These are phyloP conservation scores for Phytophthora palmivora DNA, from an alignment of 352 stramenopile species.

Conservation along the genomic window DNA sequence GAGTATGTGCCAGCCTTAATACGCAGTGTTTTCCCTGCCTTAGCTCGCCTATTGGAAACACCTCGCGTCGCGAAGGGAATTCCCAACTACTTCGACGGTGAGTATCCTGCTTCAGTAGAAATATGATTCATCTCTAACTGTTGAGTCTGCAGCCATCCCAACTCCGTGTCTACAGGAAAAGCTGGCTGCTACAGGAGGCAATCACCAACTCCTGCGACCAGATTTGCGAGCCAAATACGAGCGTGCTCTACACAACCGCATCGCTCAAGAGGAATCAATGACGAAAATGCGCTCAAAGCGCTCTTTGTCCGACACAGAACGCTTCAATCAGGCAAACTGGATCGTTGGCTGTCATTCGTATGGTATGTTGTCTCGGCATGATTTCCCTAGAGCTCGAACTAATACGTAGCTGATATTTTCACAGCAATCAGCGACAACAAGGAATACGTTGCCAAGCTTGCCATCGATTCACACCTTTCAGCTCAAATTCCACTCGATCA, in stretches of 20 bases:
- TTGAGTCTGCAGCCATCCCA: slow-evolving; percentile 50
- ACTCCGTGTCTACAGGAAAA: slow-evolving; percentile 69
- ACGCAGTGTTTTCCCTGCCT: slow-evolving; percentile 59
- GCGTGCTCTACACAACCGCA: slow-evolving; percentile 47
- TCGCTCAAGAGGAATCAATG: slow-evolving; percentile 13
- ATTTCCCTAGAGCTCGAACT: background rate
- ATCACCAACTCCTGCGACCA: slow-evolving; percentile 26
- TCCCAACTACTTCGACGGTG: slow-evolving; percentile 88
- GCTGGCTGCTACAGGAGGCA: slow-evolving; percentile 38
- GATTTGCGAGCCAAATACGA: slow-evolving; percentile 58
- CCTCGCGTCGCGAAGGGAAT: slow-evolving; percentile 63
- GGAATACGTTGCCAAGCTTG: slow-evolving; percentile 77
- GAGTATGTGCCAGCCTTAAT: slow-evolving; percentile 69
- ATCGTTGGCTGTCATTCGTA: slow-evolving; percentile 82
- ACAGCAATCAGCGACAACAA: slow-evolving; percentile 85
- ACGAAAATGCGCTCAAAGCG: slow-evolving; percentile 31
- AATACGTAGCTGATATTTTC: background rate
- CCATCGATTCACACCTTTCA: slow-evolving; percentile 79
- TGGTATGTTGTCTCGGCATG: slow-evolving; percentile 40
- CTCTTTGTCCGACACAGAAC: slow-evolving; percentile 51
- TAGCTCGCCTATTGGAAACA: slow-evolving; percentile 64
- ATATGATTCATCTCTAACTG: slow-evolving; percentile 1
- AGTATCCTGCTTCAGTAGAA: background rate
- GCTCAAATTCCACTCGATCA: slow-evolving; percentile 64
- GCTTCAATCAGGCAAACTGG: slow-evolving; percentile 59